Percentiles rank a stretch among this genome's conserved stretches.
phyloP scores from a whole-genome alignment of 495 filamentous ascomycete species.

The Coniosporium apollinis region DNA sequence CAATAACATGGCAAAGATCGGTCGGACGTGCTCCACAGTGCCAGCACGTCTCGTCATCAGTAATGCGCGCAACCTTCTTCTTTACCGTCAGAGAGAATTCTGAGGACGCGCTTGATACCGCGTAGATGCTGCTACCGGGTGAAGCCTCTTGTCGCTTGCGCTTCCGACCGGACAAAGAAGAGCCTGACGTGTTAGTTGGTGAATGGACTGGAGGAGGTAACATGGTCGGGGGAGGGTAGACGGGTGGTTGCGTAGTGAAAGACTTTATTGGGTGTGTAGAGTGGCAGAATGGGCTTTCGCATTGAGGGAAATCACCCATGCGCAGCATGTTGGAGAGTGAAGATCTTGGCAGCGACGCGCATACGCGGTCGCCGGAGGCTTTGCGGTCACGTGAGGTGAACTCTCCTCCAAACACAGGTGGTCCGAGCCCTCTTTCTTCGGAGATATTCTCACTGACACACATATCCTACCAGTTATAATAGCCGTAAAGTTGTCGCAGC shows the following conservation, averaged over 20 bases:
- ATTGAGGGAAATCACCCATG: too few relatives aligned
- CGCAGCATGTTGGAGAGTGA: too few relatives aligned
- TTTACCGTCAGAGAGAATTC: background rate
- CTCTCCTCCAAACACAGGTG: too few relatives aligned
- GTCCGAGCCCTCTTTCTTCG: too few relatives aligned
- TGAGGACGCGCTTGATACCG: slow-evolving; percentile 1
- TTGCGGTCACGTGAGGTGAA: too few relatives aligned
- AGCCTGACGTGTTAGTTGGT: background rate
- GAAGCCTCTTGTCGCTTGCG: slow-evolving; percentile 1
- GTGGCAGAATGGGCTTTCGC: too few relatives aligned
- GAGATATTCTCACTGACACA: too few relatives aligned
- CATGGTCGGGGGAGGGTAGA: background rate
- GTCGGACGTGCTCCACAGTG: slow-evolving; percentile 6
- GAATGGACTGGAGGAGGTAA: background rate
- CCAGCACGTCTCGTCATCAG: slow-evolving; percentile 4
- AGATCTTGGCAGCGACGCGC: too few relatives aligned
- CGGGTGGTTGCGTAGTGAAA: background rate
- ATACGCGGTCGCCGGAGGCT: too few relatives aligned
- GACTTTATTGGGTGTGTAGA: background rate
- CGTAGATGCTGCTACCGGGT: background rate
- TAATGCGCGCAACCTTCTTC: background rate
- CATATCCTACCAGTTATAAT: too few relatives aligned
- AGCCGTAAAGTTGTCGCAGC: too few relatives aligned
- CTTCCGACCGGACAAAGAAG: slow-evolving; percentile 1
- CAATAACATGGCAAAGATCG: slow-evolving; percentile 8